Conservation (phyloP, 2,329 filamentous ascomycete genomes). For the Trichophyton verrucosum region DNA sequence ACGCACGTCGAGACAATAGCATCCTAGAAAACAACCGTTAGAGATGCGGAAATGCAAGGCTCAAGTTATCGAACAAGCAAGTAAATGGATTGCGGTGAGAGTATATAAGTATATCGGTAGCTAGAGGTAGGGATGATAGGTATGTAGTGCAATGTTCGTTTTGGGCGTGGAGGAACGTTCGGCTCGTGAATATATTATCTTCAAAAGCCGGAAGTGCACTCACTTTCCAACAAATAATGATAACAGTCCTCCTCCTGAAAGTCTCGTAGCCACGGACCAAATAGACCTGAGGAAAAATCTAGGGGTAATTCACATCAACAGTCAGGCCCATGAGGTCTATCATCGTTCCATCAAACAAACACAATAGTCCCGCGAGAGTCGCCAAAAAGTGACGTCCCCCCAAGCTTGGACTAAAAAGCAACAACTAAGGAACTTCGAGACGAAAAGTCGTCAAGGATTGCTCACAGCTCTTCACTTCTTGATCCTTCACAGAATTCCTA, state of each 20-base stretch:
- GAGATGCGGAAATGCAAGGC: not conserved
- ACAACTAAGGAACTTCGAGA: not conserved
- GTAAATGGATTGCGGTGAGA: not conserved
- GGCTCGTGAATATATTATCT: not conserved
- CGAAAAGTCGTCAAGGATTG: not conserved
- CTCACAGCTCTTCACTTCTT: conserved; percentile 1
- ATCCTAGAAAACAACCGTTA: conserved; percentile 33
- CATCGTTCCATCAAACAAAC: not conserved
- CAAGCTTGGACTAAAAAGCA: not conserved
- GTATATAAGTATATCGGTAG: not conserved
- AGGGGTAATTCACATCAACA: not conserved
- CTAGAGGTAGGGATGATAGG: not conserved
- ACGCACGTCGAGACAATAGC: conserved; percentile 74
- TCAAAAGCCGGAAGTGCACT: not conserved
- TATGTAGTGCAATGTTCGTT: not conserved
- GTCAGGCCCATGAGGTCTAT: not conserved
- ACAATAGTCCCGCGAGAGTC: not conserved
- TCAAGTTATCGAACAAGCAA: not conserved
- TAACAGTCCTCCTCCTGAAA: not conserved
- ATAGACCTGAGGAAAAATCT: not conserved
- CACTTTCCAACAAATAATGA: not conserved
- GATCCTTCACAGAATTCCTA: not conserved
- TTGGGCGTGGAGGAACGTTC: not conserved
- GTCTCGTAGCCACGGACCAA: not conserved
- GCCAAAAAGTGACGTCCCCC: not conserved